Evolutionary conservation across 768 basidiomycete species (phyloP).

Genomic region (Ephemerocybe angulata): DNA sequence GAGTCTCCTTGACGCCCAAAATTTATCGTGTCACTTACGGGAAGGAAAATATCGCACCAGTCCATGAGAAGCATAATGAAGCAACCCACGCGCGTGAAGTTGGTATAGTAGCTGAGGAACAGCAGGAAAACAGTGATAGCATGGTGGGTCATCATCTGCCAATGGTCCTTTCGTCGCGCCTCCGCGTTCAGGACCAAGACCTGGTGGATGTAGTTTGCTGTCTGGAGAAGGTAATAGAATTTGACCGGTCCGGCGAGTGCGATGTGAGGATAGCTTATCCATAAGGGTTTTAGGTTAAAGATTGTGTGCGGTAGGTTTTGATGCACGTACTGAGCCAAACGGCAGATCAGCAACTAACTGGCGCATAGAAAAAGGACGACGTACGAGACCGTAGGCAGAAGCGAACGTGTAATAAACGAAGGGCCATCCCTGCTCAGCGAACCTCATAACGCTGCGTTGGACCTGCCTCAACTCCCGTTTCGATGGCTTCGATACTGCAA

Average conservation of each 20-base stretch:
- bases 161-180: conserved; percentile 86
- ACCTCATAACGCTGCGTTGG: conserved; percentile 73
- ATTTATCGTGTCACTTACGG: conserved; percentile 50
- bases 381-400: conserved; percentile 77
- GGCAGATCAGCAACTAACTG: conserved; percentile 7
- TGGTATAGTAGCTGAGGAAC: conserved; percentile 69
- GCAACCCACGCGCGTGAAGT: conserved; percentile 87
- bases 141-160: conserved; percentile 96
- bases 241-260: conserved; percentile 80
- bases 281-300: conserved; percentile 63
- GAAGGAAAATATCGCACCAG: conserved; percentile 86
- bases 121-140: conserved; percentile 83
- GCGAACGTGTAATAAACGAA: conserved; percentile 74
- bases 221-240: conserved; percentile 83
- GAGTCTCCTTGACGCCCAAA: neutral
- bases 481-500: conserved; percentile 11
- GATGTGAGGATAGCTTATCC: conserved; percentile 79
- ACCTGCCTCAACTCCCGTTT: conserved; percentile 54
- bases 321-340: conserved; percentile 68
- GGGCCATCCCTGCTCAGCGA: conserved; percentile 95
- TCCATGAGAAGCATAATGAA: conserved; percentile 93
- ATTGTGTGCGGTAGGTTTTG: conserved; percentile 61
- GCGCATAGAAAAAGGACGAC: conserved; percentile 32
- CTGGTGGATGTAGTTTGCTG: conserved; percentile 89
- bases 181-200: conserved; percentile 91